These are phyloP conservation scores for Tolypocladium paradoxum DNA, from an alignment of 2,329 filamentous ascomycete species.

Conservation along the genomic window DNA sequence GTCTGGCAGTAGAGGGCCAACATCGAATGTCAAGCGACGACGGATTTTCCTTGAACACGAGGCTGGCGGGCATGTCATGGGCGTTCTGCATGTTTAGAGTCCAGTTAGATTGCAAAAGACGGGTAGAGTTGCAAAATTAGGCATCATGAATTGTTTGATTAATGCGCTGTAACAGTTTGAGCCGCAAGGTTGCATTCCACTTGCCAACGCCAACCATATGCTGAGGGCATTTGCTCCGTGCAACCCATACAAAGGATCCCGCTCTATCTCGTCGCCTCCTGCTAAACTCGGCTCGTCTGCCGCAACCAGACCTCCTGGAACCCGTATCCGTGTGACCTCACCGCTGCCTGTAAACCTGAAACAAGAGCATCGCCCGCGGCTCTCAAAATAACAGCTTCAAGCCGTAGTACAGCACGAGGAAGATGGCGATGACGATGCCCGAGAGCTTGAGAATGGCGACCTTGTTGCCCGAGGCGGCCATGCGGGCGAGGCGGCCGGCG, in stretches of 20 bases:
- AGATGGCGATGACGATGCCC: slow-evolving; percentile 63
- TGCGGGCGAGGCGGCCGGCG: slow-evolving; percentile 69
- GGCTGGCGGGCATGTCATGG: slow-evolving; percentile 17
- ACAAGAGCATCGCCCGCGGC: not conserved
- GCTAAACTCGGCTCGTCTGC: not conserved
- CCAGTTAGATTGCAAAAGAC: slow-evolving; percentile 17
- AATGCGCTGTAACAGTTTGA: not conserved
- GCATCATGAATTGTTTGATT: not conserved
- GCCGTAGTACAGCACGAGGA: slow-evolving; percentile 68
- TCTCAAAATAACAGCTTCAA: slow-evolving; percentile 51
- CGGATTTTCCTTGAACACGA: slow-evolving; percentile 13
- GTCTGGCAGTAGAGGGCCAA: slow-evolving; percentile 65
- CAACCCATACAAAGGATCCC: not conserved
- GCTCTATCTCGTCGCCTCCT: not conserved
- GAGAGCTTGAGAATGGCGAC: slow-evolving; percentile 84
- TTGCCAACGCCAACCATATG: slow-evolving; percentile 5
- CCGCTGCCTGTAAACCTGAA: not conserved
- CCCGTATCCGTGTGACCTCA: not conserved
- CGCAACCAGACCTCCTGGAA: not conserved
- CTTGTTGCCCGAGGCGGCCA: slow-evolving; percentile 86
- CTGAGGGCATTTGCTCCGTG: slow-evolving; percentile 7
- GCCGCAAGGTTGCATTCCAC: not conserved
- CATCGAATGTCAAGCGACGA: not conserved
- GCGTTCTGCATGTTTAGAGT: slow-evolving; percentile 23
- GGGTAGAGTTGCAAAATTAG: slow-evolving; percentile 1